Evolutionary conservation across 2,329 filamentous ascomycete species (phyloP).

Genomic region (Chalaropsis thielavioides): DNA sequence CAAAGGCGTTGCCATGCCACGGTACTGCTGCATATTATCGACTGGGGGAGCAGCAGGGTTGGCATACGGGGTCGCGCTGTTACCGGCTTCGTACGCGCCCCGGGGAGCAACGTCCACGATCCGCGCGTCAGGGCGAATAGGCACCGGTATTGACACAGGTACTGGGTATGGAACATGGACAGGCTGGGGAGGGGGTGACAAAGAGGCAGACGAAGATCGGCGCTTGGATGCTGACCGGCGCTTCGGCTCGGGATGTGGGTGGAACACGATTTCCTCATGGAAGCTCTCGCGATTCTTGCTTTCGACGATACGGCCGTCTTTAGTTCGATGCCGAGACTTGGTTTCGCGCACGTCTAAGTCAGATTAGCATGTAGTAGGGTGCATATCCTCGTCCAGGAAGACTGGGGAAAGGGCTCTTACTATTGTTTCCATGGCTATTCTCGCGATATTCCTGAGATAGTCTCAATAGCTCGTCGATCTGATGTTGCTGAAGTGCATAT

Average conservation of each 20-base stretch:
- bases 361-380: neutral
- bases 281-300: slow-evolving; percentile 14
- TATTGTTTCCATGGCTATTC: slow-evolving; percentile 26
- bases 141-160: slow-evolving; percentile 9
- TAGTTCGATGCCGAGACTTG: slow-evolving; percentile 9
- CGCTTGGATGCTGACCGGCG: neutral
- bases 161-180: slow-evolving; percentile 13
- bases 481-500: slow-evolving; percentile 72
- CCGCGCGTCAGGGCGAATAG: slow-evolving; percentile 12
- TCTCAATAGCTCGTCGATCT: slow-evolving; percentile 80
- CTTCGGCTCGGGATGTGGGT: neutral
- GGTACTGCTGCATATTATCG: neutral
- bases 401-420: neutral
- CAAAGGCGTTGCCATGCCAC: neutral
- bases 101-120: slow-evolving; percentile 11
- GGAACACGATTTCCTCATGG: slow-evolving; percentile 16
- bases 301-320: slow-evolving; percentile 15
- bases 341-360: neutral
- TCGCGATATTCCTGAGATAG: slow-evolving; percentile 64
- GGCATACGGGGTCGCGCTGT: slow-evolving; percentile 20
- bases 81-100: slow-evolving; percentile 18
- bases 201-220: neutral
- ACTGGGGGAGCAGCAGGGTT: slow-evolving; percentile 24
- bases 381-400: neutral
- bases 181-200: slow-evolving; percentile 1